These are phyloP conservation scores for Hemisphaericaspora nanyangensis DNA, from an alignment of 805 yeast species.

Conservation along the genomic window DNA sequence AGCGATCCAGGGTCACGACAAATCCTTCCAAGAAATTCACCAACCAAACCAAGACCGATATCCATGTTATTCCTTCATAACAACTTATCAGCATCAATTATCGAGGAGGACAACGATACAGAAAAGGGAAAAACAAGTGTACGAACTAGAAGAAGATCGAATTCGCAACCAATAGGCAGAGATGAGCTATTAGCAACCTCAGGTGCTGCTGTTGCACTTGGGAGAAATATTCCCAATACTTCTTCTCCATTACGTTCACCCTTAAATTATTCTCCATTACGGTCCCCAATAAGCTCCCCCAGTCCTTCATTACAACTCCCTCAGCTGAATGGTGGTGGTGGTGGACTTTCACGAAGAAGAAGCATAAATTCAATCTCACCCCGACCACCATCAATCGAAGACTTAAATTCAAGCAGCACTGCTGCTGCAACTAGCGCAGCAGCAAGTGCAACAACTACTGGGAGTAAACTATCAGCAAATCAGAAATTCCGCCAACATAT, in stretches of 20 bases:
- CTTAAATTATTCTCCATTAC: not conserved
- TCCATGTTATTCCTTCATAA: slow-evolving; percentile 23
- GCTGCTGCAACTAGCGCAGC: slow-evolving; percentile 5
- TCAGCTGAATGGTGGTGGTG: too few species aligned
- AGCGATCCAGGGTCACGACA: slow-evolving; percentile 13
- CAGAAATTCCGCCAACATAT: slow-evolving; percentile 39
- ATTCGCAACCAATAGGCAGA: slow-evolving; percentile 28
- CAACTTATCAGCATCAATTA: slow-evolving; percentile 12
- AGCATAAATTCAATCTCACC: slow-evolving; percentile 9
- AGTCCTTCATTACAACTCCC: not conserved
- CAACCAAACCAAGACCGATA: slow-evolving; percentile 16
- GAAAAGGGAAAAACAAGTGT: not conserved
- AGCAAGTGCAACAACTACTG: slow-evolving; percentile 13
- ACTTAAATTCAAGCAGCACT: not conserved
- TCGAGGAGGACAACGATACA: not conserved
- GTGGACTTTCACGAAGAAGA: not conserved
- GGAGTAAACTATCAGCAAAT: slow-evolving; percentile 27
- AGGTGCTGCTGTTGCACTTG: slow-evolving; percentile 34
- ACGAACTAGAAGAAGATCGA: slow-evolving; percentile 27
- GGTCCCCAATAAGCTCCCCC: not conserved
- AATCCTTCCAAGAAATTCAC: slow-evolving; percentile 5
- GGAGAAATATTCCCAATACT: slow-evolving; percentile 10
- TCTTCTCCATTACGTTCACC: not conserved
- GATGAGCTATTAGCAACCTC: slow-evolving; percentile 17
- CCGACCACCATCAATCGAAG: slow-evolving; percentile 3